These are phyloP conservation scores for Limonomyces culmigenus DNA, from an alignment of 1,284 basidiomycete genomes.

Conservation along the genomic window DNA sequence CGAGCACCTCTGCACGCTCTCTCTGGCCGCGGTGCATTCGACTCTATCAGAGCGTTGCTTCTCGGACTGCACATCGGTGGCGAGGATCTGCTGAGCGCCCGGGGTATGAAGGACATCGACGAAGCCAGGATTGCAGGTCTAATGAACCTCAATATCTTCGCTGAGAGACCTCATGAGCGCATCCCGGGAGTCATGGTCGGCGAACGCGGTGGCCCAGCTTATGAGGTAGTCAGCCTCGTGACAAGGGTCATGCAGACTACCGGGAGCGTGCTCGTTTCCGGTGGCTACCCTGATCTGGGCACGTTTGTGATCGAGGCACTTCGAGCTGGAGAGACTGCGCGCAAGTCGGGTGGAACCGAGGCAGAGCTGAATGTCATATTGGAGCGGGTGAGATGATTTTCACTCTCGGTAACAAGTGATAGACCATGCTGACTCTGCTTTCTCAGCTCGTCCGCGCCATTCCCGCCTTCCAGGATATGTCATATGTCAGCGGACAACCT, in stretches of 20 bases:
- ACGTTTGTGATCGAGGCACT: constrained; percentile 54
- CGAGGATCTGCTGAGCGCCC: constrained; percentile 46
- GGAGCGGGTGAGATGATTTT: constrained; percentile 31
- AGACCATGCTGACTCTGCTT: not conserved
- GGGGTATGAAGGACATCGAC: constrained; percentile 39
- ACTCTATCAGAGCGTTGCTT: constrained; percentile 56
- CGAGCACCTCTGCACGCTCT: constrained; percentile 50
- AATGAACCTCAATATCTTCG: constrained; percentile 49
- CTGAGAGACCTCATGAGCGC: constrained; percentile 52
- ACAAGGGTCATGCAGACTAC: constrained; percentile 53
- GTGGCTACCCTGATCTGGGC: constrained; percentile 55
- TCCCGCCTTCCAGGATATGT: constrained; percentile 65
- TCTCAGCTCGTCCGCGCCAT: constrained; percentile 52
- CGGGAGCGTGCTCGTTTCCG: constrained; percentile 42
- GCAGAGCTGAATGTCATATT: constrained; percentile 20
- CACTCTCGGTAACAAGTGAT: not conserved
- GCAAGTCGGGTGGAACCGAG: constrained; percentile 10
- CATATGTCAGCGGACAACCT: constrained; percentile 36
- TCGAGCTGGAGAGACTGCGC: constrained; percentile 30
- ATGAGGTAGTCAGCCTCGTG: constrained; percentile 57
- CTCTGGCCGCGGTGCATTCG: constrained; percentile 64
- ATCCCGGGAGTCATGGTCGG: constrained; percentile 63
- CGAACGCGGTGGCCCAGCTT: constrained; percentile 54
- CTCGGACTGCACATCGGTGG: constrained; percentile 55
- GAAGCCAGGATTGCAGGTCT: constrained; percentile 50